Evolutionary conservation across 2,329 filamentous ascomycete genomes (phyloP), one percentile per base, ranked within the genome.

Genomic region (Drechslerella stenobrocha): DNA sequence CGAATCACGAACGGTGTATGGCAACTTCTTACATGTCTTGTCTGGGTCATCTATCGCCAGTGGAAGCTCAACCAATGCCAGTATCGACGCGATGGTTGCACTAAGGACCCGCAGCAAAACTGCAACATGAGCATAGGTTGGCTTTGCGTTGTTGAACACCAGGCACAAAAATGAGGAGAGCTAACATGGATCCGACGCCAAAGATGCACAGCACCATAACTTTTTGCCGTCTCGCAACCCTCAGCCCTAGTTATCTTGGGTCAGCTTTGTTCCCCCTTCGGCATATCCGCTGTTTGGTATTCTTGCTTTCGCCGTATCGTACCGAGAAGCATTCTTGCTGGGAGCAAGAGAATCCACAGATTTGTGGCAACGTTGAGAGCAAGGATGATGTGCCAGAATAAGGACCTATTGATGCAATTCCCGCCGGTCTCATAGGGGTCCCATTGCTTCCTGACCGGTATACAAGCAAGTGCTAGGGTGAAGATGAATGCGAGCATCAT

Each of bases 401-500:
- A n/a, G 2, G 55, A 50, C 26, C 64, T 34, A 24, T 69, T 52
- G 37, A 69, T 51, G 35, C 64, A 69, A 9, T 26, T 9, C n/a
- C 56, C 64, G 1, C 47, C 15, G 9, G 52, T 69, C 50, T 58
- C 56, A 9, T 52, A 58, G 8, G 44, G 45, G 42, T 78, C 73
- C 73, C 75, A 79, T 2, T 71, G 72, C 13, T 66, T 74, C 3
- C 70, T 69, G 8, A 75, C 74, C 1, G 73, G 78, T 74, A 73
- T 74, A 74, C 78, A 79, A 65, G 78, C 77, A 15, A 77, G 74
- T 32, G 76, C 70, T n/a, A 73, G 71, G 2, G 78, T 73, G 4
- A 77, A 53, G 23, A 77, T 70, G 70, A 78, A 77, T 2, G 76
- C 67, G 26, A 77, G 57, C 11, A 75, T 75, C 28, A 76, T 35